Conservation (phyloP, 768 basidiomycete genomes). For the Rhodosporidiobolus sp. region DNA sequence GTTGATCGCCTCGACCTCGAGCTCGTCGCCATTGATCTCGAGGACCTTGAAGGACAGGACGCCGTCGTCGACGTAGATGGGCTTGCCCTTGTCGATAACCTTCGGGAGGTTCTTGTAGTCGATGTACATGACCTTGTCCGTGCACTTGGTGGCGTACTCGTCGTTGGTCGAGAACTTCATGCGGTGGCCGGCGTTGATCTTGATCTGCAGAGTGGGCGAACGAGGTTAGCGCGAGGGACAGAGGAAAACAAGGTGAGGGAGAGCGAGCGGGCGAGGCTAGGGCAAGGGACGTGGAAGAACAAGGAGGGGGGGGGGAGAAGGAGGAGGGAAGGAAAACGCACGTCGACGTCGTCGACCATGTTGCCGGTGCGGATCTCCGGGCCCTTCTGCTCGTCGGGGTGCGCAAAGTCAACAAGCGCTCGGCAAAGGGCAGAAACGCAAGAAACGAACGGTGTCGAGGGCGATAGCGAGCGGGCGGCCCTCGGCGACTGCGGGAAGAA, state of each 20-base stretch:
- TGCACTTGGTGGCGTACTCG: conserved; percentile 71
- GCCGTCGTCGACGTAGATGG: conserved; percentile 98
- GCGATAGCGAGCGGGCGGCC: conserved; percentile 96
- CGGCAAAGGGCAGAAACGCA: background rate
- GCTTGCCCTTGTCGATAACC: conserved; percentile 93
- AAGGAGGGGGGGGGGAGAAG: background rate
- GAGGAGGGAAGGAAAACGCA: conserved; percentile 51
- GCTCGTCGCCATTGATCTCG: conserved; percentile 53
- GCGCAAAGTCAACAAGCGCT: background rate
- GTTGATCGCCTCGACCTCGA: conserved; percentile 90
- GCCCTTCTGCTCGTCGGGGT: conserved; percentile 68
- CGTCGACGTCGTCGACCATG: conserved; percentile 81
- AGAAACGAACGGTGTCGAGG: conserved; percentile 72
- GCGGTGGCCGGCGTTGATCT: conserved; percentile 86
- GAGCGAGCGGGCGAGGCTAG: background rate
- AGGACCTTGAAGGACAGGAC: conserved; percentile 46
- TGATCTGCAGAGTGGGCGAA: conserved; percentile 58
- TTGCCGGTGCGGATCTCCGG: conserved; percentile 97
- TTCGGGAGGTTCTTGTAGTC: conserved; percentile 96
- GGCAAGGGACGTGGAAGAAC: background rate
- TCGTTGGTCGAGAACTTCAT: conserved; percentile 83
- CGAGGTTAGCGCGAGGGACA: background rate
- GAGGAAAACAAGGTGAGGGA: conserved; percentile 24
- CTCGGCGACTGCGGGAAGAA: conserved; percentile 56
- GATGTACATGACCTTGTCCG: conserved; percentile 80